A percentile compares a stretch with the other conserved stretches of the same genome.
phyloP scores from a whole-genome alignment of 768 basidiomycete genomes.

The Suillus hirtellus region DNA sequence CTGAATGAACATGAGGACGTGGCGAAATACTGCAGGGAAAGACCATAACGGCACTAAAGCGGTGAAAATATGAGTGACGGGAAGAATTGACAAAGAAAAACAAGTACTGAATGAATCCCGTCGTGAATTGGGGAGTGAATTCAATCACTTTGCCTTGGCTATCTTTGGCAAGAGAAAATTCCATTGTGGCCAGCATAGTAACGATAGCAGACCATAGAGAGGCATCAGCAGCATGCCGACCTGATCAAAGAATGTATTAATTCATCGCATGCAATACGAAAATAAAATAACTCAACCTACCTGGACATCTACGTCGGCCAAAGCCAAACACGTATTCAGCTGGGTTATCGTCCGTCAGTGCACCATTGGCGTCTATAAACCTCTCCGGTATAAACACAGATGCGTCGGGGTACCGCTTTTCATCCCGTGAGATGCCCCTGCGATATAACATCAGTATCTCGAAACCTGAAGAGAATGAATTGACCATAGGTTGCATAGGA shows the following conservation, averaged over 20 bases:
- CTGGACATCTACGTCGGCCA: conserved; percentile 33
- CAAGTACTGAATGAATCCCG: conserved; percentile 11
- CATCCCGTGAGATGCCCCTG: conserved; percentile 12
- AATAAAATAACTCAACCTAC: not conserved
- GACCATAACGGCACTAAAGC: conserved; percentile 11
- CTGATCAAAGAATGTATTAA: conserved; percentile 19
- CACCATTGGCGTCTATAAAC: conserved; percentile 9
- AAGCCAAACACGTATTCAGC: conserved; percentile 35
- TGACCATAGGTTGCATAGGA: conserved; percentile 2
- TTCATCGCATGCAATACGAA: not conserved
- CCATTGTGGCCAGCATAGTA: conserved; percentile 6
- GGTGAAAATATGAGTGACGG: not conserved
- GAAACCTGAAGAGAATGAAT: not conserved
- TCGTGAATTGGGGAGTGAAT: conserved; percentile 5
- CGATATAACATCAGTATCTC: not conserved
- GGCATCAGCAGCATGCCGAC: conserved; percentile 9
- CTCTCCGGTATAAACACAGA: conserved; percentile 16
- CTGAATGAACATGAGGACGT: conserved; percentile 10
- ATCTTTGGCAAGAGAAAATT: conserved; percentile 1
- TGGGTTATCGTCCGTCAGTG: conserved; percentile 24
- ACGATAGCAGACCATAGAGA: conserved; percentile 9
- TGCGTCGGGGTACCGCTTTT: conserved; percentile 12
- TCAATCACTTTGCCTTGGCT: conserved; percentile 4
- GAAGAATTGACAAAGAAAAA: not conserved
- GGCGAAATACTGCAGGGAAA: conserved; percentile 22